phyloP scores from a whole-genome alignment of 2,329 filamentous ascomycete species.

The Cryoendolithus antarcticus region DNA sequence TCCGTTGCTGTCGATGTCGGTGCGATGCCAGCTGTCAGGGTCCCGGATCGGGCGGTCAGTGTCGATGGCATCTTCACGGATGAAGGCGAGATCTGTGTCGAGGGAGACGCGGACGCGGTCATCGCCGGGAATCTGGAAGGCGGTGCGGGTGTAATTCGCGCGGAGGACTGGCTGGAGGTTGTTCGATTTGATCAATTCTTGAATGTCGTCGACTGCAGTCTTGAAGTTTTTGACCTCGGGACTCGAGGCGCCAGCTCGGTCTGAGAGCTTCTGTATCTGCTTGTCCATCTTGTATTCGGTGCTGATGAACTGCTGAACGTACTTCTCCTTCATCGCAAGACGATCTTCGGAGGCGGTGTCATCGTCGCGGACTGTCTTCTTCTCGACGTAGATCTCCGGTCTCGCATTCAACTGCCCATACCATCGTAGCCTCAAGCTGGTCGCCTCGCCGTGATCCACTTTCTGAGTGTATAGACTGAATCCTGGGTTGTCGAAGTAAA shows the following conservation, averaged over 20 bases:
- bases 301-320: slow-evolving; percentile 74
- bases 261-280: slow-evolving; percentile 68
- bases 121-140: slow-evolving; percentile 92
- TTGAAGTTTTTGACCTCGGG: slow-evolving; percentile 59
- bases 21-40: slow-evolving; percentile 78
- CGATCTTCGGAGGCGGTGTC: slow-evolving; percentile 54
- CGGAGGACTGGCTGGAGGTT: slow-evolving; percentile 73
- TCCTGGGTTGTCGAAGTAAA: slow-evolving; percentile 84
- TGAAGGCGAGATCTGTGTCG: slow-evolving; percentile 83
- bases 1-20: slow-evolving; percentile 70
- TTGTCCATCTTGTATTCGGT: slow-evolving; percentile 90
- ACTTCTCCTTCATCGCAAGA: slow-evolving; percentile 87
- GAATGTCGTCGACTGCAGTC: slow-evolving; percentile 61
- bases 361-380: slow-evolving; percentile 71
- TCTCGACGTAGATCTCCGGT: slow-evolving; percentile 75
- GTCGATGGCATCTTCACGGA: slow-evolving; percentile 65
- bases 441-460: slow-evolving; percentile 63
- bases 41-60: slow-evolving; percentile 75
- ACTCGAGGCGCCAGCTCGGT: slow-evolving; percentile 56
- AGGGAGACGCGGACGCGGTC: slow-evolving; percentile 83
- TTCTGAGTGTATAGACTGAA: slow-evolving; percentile 83
- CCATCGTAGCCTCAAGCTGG: slow-evolving; percentile 81
- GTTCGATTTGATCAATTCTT: slow-evolving; percentile 64
- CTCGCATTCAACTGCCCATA: slow-evolving; percentile 70
- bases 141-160: slow-evolving; percentile 86